Percentiles rank a stretch among this genome's conserved stretches.
phyloP scores from a whole-genome alignment of 345 rosid genomes.

The Syzygium aromaticum region DNA sequence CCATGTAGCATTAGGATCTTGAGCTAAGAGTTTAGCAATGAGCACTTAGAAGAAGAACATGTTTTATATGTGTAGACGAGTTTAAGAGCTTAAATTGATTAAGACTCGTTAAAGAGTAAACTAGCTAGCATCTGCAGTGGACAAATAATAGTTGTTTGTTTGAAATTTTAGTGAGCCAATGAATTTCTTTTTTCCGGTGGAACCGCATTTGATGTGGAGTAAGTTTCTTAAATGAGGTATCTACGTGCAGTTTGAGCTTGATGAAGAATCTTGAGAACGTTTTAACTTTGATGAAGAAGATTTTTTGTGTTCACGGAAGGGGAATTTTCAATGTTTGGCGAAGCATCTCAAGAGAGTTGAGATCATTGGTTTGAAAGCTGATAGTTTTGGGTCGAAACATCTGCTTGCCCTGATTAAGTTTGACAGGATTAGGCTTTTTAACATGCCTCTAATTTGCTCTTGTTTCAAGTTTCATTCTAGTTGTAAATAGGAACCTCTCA shows the following conservation, averaged over 20 bases:
- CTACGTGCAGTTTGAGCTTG: not conserved
- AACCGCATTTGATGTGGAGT: not conserved
- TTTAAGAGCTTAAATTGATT: not conserved
- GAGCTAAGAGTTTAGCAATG: not conserved
- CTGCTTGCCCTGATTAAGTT: not conserved
- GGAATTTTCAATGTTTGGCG: not conserved
- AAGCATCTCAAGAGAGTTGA: not conserved
- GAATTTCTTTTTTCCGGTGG: not conserved
- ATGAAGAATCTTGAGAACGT: not conserved
- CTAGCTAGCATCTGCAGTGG: not conserved
- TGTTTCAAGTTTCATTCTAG: not conserved
- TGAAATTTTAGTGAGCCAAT: not conserved
- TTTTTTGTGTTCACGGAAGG: not conserved
- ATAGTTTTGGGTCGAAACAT: not conserved
- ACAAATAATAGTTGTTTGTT: not conserved
- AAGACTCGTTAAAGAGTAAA: not conserved
- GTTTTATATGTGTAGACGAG: not conserved
- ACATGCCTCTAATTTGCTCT: not conserved
- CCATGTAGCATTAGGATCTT: not conserved
- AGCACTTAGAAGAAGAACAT: not conserved
- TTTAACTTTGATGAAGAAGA: not conserved
- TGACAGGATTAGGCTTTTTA: not conserved
- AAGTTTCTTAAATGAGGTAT: not conserved
- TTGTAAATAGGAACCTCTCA: not conserved
- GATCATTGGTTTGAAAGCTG: not conserved